Evolutionary conservation across 1,284 basidiomycete species (phyloP).

Genomic region (Leccinum fallax): DNA sequence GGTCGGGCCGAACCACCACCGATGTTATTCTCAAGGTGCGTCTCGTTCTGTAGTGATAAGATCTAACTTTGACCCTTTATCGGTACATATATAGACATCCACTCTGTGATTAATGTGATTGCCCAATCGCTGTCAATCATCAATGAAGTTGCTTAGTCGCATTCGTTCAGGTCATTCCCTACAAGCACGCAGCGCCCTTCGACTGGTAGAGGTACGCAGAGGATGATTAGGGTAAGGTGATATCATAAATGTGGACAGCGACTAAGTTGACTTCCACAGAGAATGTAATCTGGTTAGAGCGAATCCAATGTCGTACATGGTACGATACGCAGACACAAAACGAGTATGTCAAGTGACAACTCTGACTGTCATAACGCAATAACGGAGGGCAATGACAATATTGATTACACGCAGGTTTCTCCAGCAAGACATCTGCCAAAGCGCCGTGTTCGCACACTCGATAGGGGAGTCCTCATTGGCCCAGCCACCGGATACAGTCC

Average conservation of each 20-base stretch:
- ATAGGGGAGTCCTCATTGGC: conserved; percentile 5
- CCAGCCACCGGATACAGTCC: conserved; percentile 12
- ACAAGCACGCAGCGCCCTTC: neutral
- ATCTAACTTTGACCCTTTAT: neutral
- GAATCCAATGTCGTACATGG: neutral
- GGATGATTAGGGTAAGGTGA: neutral
- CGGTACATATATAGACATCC: neutral
- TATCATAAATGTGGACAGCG: neutral
- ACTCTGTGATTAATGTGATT: neutral
- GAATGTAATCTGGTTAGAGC: neutral
- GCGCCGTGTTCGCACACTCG: conserved; percentile 12
- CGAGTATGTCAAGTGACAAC: neutral
- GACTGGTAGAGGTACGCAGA: neutral
- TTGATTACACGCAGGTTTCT: conserved; percentile 16
- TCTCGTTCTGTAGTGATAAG: neutral
- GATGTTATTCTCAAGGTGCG: neutral
- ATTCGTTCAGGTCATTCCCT: neutral
- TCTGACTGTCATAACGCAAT: neutral
- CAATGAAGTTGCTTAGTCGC: neutral
- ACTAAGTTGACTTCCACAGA: neutral
- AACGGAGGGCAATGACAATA: neutral
- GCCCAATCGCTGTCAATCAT: neutral
- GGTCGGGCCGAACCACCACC: neutral
- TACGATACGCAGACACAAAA: neutral
- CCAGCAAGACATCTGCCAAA: conserved; percentile 22